Conservation (phyloP, 1,139 yeast genomes). For the Geotrichum citri-aurantii region DNA sequence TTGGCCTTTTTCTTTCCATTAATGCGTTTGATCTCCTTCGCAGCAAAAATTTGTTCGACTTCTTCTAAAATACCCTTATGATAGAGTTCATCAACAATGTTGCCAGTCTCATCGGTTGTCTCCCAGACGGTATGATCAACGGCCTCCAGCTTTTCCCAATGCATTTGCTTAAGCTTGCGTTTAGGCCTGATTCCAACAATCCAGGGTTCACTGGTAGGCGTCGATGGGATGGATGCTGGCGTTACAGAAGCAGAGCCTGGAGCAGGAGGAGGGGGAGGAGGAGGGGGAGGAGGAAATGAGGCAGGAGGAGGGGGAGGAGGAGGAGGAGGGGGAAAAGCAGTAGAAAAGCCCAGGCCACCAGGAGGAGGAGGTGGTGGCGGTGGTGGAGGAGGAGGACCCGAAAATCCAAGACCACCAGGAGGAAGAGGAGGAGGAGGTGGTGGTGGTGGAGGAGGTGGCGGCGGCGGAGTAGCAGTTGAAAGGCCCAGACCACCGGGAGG, state of each 20-base stretch:
- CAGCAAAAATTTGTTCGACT: slow-evolving; percentile 72
- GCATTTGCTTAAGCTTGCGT: slow-evolving; percentile 79
- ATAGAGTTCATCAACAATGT: slow-evolving; percentile 50
- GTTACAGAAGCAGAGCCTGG: slow-evolving; percentile 23
- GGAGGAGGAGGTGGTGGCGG: slow-evolving; percentile 31
- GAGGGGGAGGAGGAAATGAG: slow-evolving; percentile 21
- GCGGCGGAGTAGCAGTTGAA: slow-evolving; percentile 20
- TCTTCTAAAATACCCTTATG: slow-evolving; percentile 72
- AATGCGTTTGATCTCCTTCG: slow-evolving; percentile 47
- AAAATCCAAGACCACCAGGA: slow-evolving; percentile 19
- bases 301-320: slow-evolving; percentile 28
- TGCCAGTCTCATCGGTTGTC: slow-evolving; percentile 42
- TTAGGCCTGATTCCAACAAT: slow-evolving; percentile 44
- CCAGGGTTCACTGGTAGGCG: slow-evolving; percentile 23
- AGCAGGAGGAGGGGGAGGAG: slow-evolving; percentile 23
- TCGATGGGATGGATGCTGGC: slow-evolving; percentile 21
- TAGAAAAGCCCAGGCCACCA: slow-evolving; percentile 15
- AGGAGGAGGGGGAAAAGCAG: slow-evolving; percentile 17
- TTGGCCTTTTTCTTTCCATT: slow-evolving; percentile 35
- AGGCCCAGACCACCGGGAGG: slow-evolving; percentile 20
- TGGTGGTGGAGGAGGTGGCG: slow-evolving; percentile 21
- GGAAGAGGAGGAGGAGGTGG: slow-evolving; percentile 25
- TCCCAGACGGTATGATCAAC: slow-evolving; percentile 81
- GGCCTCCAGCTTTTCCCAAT: slow-evolving; percentile 76
- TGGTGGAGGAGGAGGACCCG: slow-evolving; percentile 24